A percentile compares a stretch with the other conserved stretches of the same genome.
These are phyloP conservation scores for Daldinia childiae DNA, from an alignment of 495 filamentous ascomycete species.

Conservation along the genomic window DNA sequence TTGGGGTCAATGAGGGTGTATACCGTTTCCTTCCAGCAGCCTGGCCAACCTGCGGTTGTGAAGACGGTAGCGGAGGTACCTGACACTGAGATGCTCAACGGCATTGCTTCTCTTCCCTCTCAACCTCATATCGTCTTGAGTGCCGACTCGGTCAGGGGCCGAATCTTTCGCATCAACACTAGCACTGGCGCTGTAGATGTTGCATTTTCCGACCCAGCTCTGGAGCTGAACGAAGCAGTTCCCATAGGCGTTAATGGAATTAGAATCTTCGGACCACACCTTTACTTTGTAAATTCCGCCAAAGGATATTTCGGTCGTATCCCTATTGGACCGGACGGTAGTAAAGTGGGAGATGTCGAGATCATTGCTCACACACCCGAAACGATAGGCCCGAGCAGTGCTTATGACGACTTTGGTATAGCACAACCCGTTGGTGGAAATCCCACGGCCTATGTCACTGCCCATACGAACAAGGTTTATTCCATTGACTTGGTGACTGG, in stretches of 20 bases:
- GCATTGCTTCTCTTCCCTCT: not conserved
- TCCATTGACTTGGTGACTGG: not conserved
- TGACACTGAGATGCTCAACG: not conserved
- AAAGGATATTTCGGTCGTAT: not conserved
- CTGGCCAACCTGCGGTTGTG: not conserved
- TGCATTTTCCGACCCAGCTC: not conserved
- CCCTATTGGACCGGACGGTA: not conserved
- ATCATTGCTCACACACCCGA: not conserved
- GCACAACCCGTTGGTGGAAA: not conserved
- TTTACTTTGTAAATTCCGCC: not conserved
- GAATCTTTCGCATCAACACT: not conserved
- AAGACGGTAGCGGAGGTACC: not conserved
- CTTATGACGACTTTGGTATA: not conserved
- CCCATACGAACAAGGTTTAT: not conserved
- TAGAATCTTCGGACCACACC: not conserved
- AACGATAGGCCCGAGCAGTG: not conserved
- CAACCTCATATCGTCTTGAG: not conserved
- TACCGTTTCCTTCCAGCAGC: not conserved
- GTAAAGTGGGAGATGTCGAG: not conserved
- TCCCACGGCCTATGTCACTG: not conserved
- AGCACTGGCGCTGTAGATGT: not conserved
- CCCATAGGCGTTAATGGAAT: not conserved
- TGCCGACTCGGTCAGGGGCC: not conserved
- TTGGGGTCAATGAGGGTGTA: not conserved
- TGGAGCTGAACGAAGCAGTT: not conserved